Percentiles rank a stretch among this genome's conserved stretches.
Evolutionary conservation across 1,139 yeast genomes (phyloP).

Genomic region (Kodamaea fungicola): DNA sequence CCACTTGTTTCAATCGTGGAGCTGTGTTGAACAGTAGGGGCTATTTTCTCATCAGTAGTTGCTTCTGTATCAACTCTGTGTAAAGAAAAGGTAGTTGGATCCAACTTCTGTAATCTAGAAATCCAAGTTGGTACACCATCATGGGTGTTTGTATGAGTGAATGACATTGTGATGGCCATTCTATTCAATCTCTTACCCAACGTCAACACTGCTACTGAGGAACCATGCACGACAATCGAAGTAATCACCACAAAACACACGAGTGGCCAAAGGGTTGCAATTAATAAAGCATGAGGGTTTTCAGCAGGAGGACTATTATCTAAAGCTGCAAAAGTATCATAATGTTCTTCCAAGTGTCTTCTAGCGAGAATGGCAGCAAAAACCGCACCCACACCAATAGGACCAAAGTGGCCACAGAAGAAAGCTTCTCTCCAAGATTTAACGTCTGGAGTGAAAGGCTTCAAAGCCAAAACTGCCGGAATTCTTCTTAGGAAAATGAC

Average conservation of each 20-base stretch:
- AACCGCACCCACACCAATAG: slow-evolving; percentile 96
- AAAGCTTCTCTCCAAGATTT: slow-evolving; percentile 94
- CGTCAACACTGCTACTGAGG: slow-evolving; percentile 91
- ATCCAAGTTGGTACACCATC: slow-evolving; percentile 73
- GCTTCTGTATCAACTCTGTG: slow-evolving; percentile 67
- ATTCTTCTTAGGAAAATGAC: slow-evolving; percentile 80
- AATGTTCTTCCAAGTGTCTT: slow-evolving; percentile 63
- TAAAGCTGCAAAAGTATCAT: slow-evolving; percentile 61
- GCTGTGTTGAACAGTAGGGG: slow-evolving; percentile 17
- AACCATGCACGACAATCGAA: slow-evolving; percentile 92
- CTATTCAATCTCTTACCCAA: slow-evolving; percentile 87
- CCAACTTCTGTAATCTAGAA: slow-evolving; percentile 78
- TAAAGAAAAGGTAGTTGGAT: slow-evolving; percentile 75
- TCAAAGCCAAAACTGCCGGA: slow-evolving; percentile 78
- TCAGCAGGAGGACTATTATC: slow-evolving; percentile 49
- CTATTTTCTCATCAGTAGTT: slow-evolving; percentile 6
- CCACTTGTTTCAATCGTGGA: slow-evolving; percentile 62
- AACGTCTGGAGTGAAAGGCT: slow-evolving; percentile 86
- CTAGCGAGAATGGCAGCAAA: slow-evolving; percentile 86
- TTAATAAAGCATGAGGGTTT: slow-evolving; percentile 62
- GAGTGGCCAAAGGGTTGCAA: slow-evolving; percentile 85
- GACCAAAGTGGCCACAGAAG: slow-evolving; percentile 97
- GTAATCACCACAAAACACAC: slow-evolving; percentile 81
- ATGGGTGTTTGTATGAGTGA: slow-evolving; percentile 66
- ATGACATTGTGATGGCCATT: slow-evolving; percentile 89